Evolutionary conservation across 2,329 filamentous ascomycete genomes (phyloP), one percentile per base, ranked within the genome.

Genomic region (Sarocladium kiliense): DNA sequence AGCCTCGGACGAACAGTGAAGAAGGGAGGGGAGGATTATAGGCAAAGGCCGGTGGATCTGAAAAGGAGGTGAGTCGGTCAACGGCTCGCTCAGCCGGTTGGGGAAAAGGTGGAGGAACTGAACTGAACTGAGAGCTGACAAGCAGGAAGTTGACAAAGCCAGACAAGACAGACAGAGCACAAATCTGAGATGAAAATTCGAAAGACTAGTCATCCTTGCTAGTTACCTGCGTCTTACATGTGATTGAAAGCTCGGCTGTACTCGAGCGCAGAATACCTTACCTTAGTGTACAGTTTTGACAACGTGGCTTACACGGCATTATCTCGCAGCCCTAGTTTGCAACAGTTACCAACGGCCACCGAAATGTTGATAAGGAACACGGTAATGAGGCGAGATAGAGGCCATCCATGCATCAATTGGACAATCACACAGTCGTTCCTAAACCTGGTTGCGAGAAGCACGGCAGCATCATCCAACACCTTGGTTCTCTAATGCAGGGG

Each of bases 11-110:
- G 49, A 3, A 21, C 19, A 10, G n/a, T 11, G 19, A 6, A 9
- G 12, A 16, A 37, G 3, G 49, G 49, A 53, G 12, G 27, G 21
- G 9, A 39, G 12, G 18, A 14, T 12, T 10, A 36, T 37, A 44
- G 41, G 41, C 41, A 21, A 23, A 27, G 21, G 12, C 36, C n/a
- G 1, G 56, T 77, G 36, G 67, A 69, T 27, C 54, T 65, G 47
- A 68, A 58, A 54, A 11, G 11, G 53, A 53, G 50, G 50, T 53
- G 50, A 53, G 50, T 26, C 50, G 50, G 50, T 53, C 36, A 41
- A 53, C 50, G 50, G 53, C 37, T 45, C 26, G 41, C 25, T 23
- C 14, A 34, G 36, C 41, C 53, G 39, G 50, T 39, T 19, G 12
- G 18, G 16, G 19, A 16, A 7, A 6, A n/a, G n/a, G 19, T 12